A percentile compares a stretch with the other conserved stretches of the same genome.
Conservation (phyloP, 306 rosid species). For the Cicer cuneatum region DNA sequence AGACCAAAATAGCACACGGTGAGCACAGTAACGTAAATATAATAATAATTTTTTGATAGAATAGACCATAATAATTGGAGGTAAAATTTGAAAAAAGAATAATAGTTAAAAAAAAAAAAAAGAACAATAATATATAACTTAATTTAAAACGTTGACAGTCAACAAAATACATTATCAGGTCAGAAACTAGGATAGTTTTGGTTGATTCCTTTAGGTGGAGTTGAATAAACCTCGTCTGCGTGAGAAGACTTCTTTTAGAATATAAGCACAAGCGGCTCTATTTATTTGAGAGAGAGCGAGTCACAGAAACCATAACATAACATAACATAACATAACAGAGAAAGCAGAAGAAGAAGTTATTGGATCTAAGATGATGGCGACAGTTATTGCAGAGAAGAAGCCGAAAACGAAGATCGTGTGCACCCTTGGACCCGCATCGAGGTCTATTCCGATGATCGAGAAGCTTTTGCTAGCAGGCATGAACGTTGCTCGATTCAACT, state of each 20-base stretch:
- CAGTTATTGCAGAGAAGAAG: constrained; percentile 43
- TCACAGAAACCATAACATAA: background rate
- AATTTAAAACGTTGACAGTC: too few species aligned
- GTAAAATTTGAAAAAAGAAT: too few species aligned
- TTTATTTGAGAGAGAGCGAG: background rate
- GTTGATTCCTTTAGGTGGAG: too few species aligned
- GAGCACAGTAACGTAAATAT: too few species aligned
- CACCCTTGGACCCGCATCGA: constrained; percentile 92
- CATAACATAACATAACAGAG: background rate
- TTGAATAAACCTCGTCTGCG: background rate
- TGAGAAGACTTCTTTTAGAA: background rate
- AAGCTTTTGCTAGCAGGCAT: constrained; percentile 91
- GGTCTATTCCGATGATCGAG: constrained; percentile 86
- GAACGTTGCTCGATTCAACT: constrained; percentile 99
- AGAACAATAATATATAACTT: too few species aligned
- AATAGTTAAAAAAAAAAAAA: too few species aligned
- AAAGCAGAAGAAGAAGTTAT: background rate
- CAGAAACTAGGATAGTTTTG: too few species aligned
- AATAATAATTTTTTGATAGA: too few species aligned
- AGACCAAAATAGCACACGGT: too few species aligned
- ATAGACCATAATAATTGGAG: too few species aligned
- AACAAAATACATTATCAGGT: too few species aligned
- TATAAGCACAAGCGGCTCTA: background rate
- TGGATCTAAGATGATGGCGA: constrained; percentile 14
- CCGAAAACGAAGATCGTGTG: constrained; percentile 97